Evolutionary conservation across 352 stramenopile genomes (phyloP).

Genomic region (Globisporangium takayamanum): DNA sequence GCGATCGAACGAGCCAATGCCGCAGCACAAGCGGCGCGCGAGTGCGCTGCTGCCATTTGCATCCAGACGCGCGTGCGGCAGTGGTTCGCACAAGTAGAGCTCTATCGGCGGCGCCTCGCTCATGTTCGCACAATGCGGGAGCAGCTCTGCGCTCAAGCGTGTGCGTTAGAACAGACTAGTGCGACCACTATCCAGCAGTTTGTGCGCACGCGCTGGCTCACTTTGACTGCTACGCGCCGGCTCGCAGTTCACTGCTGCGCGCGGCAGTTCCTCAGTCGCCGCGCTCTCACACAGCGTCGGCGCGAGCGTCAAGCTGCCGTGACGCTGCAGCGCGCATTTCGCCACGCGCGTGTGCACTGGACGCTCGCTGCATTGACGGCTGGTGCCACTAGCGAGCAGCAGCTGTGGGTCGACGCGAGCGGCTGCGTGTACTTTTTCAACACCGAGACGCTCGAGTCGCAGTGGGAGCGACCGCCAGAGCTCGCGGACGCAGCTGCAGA

Average conservation of each 20-base stretch:
- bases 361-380: constrained; percentile 30
- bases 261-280: constrained; percentile 33
- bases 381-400: constrained; percentile 9
- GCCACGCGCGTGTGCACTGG: constrained; percentile 31
- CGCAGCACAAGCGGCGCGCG: constrained; percentile 11
- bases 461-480: constrained; percentile 30
- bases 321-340: constrained; percentile 51
- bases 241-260: constrained; percentile 30
- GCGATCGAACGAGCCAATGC: constrained; percentile 6
- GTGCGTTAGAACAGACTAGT: constrained; percentile 19
- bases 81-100: constrained; percentile 13
- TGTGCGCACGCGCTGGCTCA: constrained; percentile 22
- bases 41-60: constrained; percentile 19
- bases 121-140: constrained; percentile 15
- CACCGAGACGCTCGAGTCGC: constrained; percentile 34
- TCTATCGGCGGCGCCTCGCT: constrained; percentile 15
- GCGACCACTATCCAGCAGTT: constrained; percentile 35
- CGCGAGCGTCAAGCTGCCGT: constrained; percentile 25
- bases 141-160: constrained; percentile 1
- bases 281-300: constrained; percentile 14
- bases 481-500: neutral
- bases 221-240: neutral
- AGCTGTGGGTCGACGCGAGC: constrained; percentile 50
- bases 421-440: constrained; percentile 72
- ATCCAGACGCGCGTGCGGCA: constrained; percentile 29